These are phyloP conservation scores for Coffea humblotiana DNA, from an alignment of 305 asterid species.

Conservation along the genomic window DNA sequence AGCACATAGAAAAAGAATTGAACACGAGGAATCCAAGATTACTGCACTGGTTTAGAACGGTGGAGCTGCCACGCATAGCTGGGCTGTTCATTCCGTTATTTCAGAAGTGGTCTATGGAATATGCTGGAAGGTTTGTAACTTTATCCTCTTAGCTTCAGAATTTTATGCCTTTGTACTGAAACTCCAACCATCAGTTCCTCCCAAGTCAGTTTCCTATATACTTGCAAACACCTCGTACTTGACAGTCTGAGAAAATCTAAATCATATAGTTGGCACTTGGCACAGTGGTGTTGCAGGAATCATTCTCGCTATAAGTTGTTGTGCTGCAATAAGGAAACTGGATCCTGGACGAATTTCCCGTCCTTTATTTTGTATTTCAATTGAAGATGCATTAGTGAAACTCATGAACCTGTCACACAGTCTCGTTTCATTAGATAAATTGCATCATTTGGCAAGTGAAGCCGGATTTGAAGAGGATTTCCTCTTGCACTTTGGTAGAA, in stretches of 20 bases:
- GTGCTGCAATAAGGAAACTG: conserved; percentile 59
- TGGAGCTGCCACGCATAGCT: conserved; percentile 60
- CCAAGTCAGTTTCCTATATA: not conserved
- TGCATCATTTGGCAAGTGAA: conserved; percentile 62
- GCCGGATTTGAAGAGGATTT: conserved; percentile 82
- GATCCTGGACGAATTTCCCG: conserved; percentile 44
- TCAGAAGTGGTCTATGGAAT: conserved; percentile 79
- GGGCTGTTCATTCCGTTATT: conserved; percentile 63
- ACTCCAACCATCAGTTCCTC: conserved; percentile 7
- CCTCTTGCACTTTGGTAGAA: conserved; percentile 62
- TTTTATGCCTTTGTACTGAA: not conserved
- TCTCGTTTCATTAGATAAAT: conserved; percentile 54
- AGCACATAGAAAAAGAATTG: conserved; percentile 54
- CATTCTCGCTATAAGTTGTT: conserved; percentile 64
- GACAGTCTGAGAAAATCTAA: conserved; percentile 27
- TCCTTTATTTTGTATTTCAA: conserved; percentile 39
- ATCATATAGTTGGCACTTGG: not conserved
- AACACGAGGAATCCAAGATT: conserved; percentile 43
- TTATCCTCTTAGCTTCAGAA: too few species aligned
- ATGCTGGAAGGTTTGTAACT: conserved; percentile 68
- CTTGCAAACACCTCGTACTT: not conserved
- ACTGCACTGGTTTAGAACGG: conserved; percentile 62
- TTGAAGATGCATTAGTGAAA: conserved; percentile 47
- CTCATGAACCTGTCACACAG: conserved; percentile 58
- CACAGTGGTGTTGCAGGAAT: conserved; percentile 90